Evolutionary conservation across 2,329 filamentous ascomycete species (phyloP), one percentile per base, ranked within the genome.

Genomic region (Thermoascus crustaceus): DNA sequence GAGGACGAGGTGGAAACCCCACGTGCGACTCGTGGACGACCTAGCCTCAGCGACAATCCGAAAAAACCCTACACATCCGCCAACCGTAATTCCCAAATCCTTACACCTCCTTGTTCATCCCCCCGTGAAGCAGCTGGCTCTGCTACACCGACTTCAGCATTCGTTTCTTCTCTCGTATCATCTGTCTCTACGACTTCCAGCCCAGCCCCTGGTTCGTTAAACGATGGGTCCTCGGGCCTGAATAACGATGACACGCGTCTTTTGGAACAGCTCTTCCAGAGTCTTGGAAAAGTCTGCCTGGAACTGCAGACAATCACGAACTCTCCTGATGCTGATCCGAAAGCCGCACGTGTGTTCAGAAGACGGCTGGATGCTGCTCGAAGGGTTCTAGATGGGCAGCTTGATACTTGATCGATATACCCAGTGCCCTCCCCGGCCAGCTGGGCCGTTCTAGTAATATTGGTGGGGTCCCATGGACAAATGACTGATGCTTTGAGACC

Each of bases 321-420:
- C 48, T 81, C 42, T 67, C 72, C 39, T 68, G 82, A 60, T 60
- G 68, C 34, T 66, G 74, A 44, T 62, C 63, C 44, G 61, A 72
- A 39, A 69, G 70, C 47, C 61, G 75, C 41, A 75, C 84, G 46
- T 36, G 68, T 80, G 40, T 78, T 83, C 57, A 70, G 85, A 40
- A 68, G 82, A 43, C 72, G 82, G 46, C 71, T 94, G 33, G 85
- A 93, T 46, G 75, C 78, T 34, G 87, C 86, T 4, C 76, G 79
- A 40, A 71, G 75, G 34, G 73, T 85, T 3, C 66, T 94, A 19
- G 84, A 89, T 46, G 85, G 84, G 4, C 64, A 78, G 40, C 72
- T 79, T 43, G 69, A 68, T 45, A 43, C 48, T 46, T 58, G 34
- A 51, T 41, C 10, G n/a, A n/a, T 38, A 10, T 40, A 20, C 24